phyloP scores from a whole-genome alignment of 1,284 basidiomycete species.

The Fistulinella cinereoalba region DNA sequence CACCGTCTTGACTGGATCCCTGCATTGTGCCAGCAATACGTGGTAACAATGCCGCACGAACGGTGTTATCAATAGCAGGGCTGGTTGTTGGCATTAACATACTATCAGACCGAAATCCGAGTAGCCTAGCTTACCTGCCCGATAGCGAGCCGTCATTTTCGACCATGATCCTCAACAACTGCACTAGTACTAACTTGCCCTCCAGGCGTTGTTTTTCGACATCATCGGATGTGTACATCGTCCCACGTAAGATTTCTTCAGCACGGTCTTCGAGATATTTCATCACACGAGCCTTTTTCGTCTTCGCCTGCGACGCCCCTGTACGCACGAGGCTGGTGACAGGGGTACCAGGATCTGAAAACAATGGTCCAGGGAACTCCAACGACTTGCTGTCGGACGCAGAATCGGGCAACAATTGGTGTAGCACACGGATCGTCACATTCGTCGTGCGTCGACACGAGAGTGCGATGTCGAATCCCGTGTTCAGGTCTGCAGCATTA shows the following conservation, averaged over 20 bases:
- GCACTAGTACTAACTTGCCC: conserved; percentile 74
- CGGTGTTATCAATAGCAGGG: conserved; percentile 63
- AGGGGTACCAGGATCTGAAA: conserved; percentile 70
- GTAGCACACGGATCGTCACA: conserved; percentile 65
- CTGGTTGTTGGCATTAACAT: conserved; percentile 42
- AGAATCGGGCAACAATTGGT: conserved; percentile 67
- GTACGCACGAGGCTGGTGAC: conserved; percentile 69
- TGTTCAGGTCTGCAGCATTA: conserved; percentile 59
- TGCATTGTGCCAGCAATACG: conserved; percentile 36
- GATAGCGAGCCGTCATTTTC: conserved; percentile 83
- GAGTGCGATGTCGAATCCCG: conserved; percentile 75
- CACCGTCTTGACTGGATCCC: conserved; percentile 21
- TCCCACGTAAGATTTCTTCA: conserved; percentile 73
- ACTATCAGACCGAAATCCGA: conserved; percentile 1
- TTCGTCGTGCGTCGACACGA: conserved; percentile 68
- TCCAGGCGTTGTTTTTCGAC: conserved; percentile 64
- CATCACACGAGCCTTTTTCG: conserved; percentile 77
- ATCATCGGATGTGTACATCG: conserved; percentile 65
- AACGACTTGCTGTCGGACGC: conserved; percentile 55
- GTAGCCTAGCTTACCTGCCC: conserved; percentile 67
- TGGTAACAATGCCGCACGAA: conserved; percentile 65
- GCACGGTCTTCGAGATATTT: conserved; percentile 75
- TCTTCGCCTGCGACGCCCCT: conserved; percentile 65
- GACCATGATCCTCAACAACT: conserved; percentile 74
- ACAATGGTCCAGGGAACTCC: conserved; percentile 82